Evolutionary conservation across 2,329 filamentous ascomycete species (phyloP).

Genomic region (Cladophialophora bantiana): DNA sequence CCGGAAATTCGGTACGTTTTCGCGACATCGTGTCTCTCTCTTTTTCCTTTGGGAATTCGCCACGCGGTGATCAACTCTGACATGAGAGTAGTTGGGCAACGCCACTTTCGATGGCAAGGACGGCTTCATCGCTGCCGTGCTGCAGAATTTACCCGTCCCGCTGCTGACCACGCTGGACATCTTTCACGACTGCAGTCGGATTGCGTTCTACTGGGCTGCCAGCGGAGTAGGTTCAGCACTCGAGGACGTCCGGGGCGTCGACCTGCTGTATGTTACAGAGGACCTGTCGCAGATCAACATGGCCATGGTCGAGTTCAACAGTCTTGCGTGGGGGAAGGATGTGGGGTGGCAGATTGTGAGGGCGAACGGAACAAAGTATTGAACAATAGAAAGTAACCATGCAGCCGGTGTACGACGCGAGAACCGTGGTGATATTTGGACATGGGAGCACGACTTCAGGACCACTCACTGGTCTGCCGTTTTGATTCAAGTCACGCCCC

Average conservation of each 20-base stretch:
- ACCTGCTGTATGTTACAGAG: conserved; percentile 25
- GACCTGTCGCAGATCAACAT: conserved; percentile 27
- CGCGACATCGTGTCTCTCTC: not conserved
- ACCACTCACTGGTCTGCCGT: not conserved
- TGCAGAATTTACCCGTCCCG: conserved; percentile 21
- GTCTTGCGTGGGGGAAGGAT: conserved; percentile 31
- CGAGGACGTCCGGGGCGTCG: conserved; percentile 28
- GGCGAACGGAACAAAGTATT: conserved; percentile 24
- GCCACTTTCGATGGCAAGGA: conserved; percentile 27
- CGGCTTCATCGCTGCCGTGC: conserved; percentile 21
- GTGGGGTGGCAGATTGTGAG: conserved; percentile 21
- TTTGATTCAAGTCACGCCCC: too few species aligned
- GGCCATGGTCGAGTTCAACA: conserved; percentile 37
- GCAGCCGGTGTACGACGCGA: not conserved
- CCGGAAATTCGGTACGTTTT: conserved; percentile 27
- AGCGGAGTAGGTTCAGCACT: conserved; percentile 19
- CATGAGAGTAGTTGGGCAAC: conserved; percentile 18
- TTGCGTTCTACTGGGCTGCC: conserved; percentile 32
- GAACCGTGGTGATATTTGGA: not conserved
- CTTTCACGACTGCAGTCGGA: conserved; percentile 31
- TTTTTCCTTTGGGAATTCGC: not conserved
- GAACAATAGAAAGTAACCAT: not conserved
- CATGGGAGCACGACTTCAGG: not conserved
- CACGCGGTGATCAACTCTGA: not conserved
- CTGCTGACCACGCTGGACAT: conserved; percentile 30